phyloP scores from a whole-genome alignment of 208 protist genomes.

The Porcisia hertigi region DNA sequence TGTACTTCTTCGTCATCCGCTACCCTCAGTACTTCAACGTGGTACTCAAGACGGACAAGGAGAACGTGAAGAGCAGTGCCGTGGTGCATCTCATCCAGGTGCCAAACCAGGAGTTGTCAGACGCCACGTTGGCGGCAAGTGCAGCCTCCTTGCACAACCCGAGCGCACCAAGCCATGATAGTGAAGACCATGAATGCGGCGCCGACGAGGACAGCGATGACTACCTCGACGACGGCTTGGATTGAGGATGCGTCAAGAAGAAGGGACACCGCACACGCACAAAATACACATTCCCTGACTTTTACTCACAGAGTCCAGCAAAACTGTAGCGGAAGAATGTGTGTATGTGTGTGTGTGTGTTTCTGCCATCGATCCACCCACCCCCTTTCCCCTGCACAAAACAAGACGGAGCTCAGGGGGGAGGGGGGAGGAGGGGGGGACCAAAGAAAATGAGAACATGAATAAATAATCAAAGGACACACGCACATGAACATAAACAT shows the following conservation, averaged over 20 bases:
- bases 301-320: not conserved
- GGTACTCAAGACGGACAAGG: constrained; percentile 65
- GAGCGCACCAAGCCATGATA: constrained; percentile 9
- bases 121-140: constrained; percentile 22
- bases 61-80: constrained; percentile 66
- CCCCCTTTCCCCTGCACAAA: not conserved
- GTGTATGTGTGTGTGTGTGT: not conserved
- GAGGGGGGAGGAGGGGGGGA: too few species aligned
- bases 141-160: constrained; percentile 10
- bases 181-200: constrained; percentile 6
- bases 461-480: too few species aligned
- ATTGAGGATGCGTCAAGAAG: not conserved
- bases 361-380: not conserved
- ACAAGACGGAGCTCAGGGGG: too few species aligned
- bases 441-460: too few species aligned
- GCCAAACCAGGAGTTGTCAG: constrained; percentile 30
- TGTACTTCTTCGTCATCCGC: constrained; percentile 77
- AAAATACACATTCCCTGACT: not conserved
- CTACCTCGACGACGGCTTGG: constrained; percentile 27
- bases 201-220: constrained; percentile 26
- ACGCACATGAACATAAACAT: too few species aligned
- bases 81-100: constrained; percentile 80
- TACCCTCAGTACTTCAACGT: constrained; percentile 84
- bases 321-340: not conserved
- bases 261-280: not conserved